Evolutionary conservation across 208 protist species (phyloP), one percentile per base, ranked within the genome.

Genomic region (Trypanosoma platydactyli): DNA sequence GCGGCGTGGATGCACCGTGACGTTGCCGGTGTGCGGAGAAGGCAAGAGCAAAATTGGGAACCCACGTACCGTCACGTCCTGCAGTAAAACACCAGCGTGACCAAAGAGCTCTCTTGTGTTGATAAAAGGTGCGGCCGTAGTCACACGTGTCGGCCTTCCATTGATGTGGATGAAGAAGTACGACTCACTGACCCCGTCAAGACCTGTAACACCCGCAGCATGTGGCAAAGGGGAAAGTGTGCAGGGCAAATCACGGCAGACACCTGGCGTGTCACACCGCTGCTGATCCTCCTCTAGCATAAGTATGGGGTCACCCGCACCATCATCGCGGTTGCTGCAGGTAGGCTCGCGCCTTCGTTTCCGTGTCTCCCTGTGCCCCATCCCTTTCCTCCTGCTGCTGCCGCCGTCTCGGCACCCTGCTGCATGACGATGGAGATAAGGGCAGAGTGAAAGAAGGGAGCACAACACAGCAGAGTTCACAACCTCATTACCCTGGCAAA

Each of bases 41-140:
- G 84, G 84, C 46, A 91, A 61, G 55, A 91, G 35, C 9, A 91
- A 68, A 53, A 91, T 65, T 4, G 62, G 71, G 25, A n/a, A 44
- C 0, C 25, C 5, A 1, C 3, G 0, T n/a, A 62, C 49, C 2
- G 68, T 80, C 1, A 68, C 45, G 50, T 80, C 74, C 62, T 73
- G 64, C 46, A 80, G 61, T 11, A 80, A 27, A 24, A 80, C 40
- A 55, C 65, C 64, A 0, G 56, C 52, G 0, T 42, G 33, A n/a
- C 60, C 64, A 40, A 80, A 71, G 15, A 80, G 33, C 44, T 55
- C 1, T 1, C 48, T 46, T 22, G 51, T 27, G 53, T 69, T 73
- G 15, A 80, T 55, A 46, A 53, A 80, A 0, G 75, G 75, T 52
- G 59, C 61, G 40, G 9, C 33, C 0, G 48, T 46, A 2, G 55